A percentile compares a stretch with the other conserved stretches of the same genome.
These are phyloP conservation scores for Pseudocercospora cruenta DNA, from an alignment of 2,329 filamentous ascomycete genomes.

Conservation along the genomic window DNA sequence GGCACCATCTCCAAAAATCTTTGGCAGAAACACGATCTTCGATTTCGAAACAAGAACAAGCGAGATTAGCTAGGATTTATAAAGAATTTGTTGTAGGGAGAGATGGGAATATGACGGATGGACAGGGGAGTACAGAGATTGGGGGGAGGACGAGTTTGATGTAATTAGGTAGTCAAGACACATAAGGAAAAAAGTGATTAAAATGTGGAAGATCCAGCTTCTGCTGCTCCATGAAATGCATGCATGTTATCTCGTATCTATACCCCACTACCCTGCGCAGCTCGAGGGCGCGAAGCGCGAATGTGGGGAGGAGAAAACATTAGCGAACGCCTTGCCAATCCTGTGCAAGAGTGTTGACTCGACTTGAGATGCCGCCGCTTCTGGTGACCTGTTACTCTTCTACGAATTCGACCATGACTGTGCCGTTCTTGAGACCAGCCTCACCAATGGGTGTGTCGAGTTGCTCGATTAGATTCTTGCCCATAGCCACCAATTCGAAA, in stretches of 20 bases:
- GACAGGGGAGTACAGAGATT: constrained; percentile 88
- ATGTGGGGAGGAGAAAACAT: neutral
- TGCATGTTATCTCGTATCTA: too few relatives aligned
- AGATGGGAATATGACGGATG: constrained; percentile 93
- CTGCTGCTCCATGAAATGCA: too few relatives aligned
- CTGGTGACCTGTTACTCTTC: constrained; percentile 26
- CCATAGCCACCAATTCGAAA: constrained; percentile 89
- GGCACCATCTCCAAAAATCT: constrained; percentile 80
- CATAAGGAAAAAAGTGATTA: neutral
- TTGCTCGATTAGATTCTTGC: constrained; percentile 76
- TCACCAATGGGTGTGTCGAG: constrained; percentile 74
- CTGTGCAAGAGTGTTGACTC: too few relatives aligned
- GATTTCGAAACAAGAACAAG: constrained; percentile 77
- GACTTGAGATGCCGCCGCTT: too few relatives aligned
- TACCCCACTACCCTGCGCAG: neutral
- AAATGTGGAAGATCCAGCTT: neutral
- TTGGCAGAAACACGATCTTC: constrained; percentile 77
- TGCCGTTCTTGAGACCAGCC: constrained; percentile 86
- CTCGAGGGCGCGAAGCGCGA: neutral
- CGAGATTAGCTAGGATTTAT: constrained; percentile 78
- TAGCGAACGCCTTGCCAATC: neutral
- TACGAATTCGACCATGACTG: constrained; percentile 84
- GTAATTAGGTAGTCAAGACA: constrained; percentile 51
- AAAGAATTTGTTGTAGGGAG: constrained; percentile 88
- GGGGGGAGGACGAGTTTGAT: constrained; percentile 92